These are phyloP conservation scores for Volvariella surrecta DNA, from an alignment of 1,284 basidiomycete species.

Conservation along the genomic window DNA sequence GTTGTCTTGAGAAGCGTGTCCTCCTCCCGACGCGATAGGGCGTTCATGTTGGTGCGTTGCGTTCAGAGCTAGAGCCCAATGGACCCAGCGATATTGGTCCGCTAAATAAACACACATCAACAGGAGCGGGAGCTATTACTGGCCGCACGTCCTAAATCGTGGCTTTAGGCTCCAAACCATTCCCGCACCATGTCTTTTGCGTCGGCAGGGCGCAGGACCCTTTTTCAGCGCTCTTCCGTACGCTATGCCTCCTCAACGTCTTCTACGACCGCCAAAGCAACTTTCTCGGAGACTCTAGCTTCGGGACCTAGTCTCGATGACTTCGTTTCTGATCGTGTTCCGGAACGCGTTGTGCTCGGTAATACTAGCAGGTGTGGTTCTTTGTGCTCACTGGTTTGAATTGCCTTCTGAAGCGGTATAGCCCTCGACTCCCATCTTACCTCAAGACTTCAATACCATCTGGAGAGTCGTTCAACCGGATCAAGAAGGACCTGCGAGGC, in stretches of 20 bases:
- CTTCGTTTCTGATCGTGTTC: slow-evolving; percentile 63
- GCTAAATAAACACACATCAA: too few species aligned
- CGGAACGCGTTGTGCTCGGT: slow-evolving; percentile 68
- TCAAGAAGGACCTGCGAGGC: slow-evolving; percentile 93
- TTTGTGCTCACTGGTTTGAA: slow-evolving; percentile 1
- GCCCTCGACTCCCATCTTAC: slow-evolving; percentile 85
- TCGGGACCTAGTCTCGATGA: slow-evolving; percentile 79
- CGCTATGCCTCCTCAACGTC: slow-evolving; percentile 30
- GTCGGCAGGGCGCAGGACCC: too few species aligned
- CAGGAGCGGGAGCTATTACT: too few species aligned
- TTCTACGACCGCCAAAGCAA: slow-evolving; percentile 29
- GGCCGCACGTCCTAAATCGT: too few species aligned
- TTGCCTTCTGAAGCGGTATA: slow-evolving; percentile 21
- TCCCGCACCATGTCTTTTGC: too few species aligned
- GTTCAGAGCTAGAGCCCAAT: too few species aligned
- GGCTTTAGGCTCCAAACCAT: too few species aligned
- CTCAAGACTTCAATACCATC: slow-evolving; percentile 93
- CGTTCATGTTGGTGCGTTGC: slow-evolving; percentile 47
- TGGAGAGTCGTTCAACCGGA: slow-evolving; percentile 82
- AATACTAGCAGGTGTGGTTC: slow-evolving; percentile 63
- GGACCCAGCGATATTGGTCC: too few species aligned
- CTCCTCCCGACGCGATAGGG: slow-evolving; percentile 84
- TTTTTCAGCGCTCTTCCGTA: too few species aligned
- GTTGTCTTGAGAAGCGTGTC: slow-evolving; percentile 75
- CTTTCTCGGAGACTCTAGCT: slow-evolving; percentile 54